Conservation (phyloP, 768 basidiomycete genomes). For the Amylocystis lapponica region DNA sequence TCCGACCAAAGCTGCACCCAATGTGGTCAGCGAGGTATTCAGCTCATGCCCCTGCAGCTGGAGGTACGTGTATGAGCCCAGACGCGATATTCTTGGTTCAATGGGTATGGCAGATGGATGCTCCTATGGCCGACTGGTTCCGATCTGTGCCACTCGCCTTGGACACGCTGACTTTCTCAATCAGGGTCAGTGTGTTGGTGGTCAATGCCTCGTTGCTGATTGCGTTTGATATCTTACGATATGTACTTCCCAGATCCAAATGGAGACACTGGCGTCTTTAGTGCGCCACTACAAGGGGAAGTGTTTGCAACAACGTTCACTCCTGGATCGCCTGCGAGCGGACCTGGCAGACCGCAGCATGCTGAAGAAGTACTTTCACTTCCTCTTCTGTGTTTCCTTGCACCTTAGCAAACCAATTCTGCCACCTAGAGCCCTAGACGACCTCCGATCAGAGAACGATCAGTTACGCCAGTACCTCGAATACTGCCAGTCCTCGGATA, state of each 20-base stretch:
- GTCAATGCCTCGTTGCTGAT: neutral
- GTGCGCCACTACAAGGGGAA: conserved; percentile 58
- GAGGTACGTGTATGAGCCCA: conserved; percentile 60
- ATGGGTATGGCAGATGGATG: conserved; percentile 51
- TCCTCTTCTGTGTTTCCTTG: neutral
- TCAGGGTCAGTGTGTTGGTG: conserved; percentile 42
- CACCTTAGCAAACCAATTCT: conserved; percentile 1
- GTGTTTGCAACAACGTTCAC: conserved; percentile 46
- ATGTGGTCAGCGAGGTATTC: conserved; percentile 59
- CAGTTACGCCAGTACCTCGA: conserved; percentile 35
- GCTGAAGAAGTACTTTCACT: conserved; percentile 43
- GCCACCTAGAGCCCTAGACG: conserved; percentile 40
- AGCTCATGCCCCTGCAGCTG: conserved; percentile 66
- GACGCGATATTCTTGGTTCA: too few species aligned
- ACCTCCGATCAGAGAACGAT: conserved; percentile 43
- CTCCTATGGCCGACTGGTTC: conserved; percentile 84
- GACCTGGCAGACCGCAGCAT: conserved; percentile 37
- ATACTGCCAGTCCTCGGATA: conserved; percentile 30
- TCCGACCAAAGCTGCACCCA: conserved; percentile 69
- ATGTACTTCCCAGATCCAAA: conserved; percentile 82
- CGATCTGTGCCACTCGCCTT: conserved; percentile 52
- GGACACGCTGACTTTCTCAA: conserved; percentile 60
- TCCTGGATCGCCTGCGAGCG: conserved; percentile 51
- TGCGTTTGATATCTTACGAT: too few species aligned
- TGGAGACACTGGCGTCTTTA: conserved; percentile 66